These are phyloP conservation scores for Tilletia setariae DNA, from an alignment of 1,284 basidiomycete genomes.

Conservation along the genomic window DNA sequence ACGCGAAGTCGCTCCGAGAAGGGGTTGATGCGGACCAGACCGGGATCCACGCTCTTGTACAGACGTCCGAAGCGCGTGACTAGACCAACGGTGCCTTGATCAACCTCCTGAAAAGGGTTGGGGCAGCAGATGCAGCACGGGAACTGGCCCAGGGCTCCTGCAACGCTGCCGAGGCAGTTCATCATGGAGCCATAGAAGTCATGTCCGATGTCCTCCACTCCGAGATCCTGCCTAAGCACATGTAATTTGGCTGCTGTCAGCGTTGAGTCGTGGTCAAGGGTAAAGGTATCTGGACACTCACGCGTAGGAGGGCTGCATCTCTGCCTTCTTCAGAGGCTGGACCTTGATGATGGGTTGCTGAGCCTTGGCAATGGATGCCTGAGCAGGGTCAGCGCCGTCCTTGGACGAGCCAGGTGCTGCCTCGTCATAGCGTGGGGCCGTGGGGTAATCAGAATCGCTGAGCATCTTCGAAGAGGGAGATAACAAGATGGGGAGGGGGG, in stretches of 20 bases:
- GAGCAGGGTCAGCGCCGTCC: background rate
- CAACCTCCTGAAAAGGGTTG: constrained; percentile 66
- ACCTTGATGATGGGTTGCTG: constrained; percentile 56
- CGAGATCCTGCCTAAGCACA: constrained; percentile 21
- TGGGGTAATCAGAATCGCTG: background rate
- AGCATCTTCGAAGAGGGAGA: background rate
- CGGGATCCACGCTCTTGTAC: constrained; percentile 90
- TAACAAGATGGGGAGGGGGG: too few species aligned
- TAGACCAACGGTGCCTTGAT: constrained; percentile 85
- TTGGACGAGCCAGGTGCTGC: background rate
- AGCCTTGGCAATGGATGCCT: background rate
- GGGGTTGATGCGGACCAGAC: constrained; percentile 84
- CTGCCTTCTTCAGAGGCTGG: constrained; percentile 73
- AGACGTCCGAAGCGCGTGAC: constrained; percentile 82
- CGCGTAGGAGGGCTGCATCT: constrained; percentile 70
- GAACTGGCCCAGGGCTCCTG: constrained; percentile 65
- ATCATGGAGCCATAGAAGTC: constrained; percentile 44
- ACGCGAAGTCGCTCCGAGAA: constrained; percentile 69
- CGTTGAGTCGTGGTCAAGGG: background rate
- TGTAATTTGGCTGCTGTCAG: background rate
- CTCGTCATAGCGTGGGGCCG: background rate
- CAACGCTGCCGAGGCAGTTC: constrained; percentile 35
- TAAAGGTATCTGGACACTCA: background rate
- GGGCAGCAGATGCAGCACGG: constrained; percentile 68
- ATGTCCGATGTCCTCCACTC: constrained; percentile 32